Evolutionary conservation across 208 protist species (phyloP).

Genomic region (Zelonia costaricensis): DNA sequence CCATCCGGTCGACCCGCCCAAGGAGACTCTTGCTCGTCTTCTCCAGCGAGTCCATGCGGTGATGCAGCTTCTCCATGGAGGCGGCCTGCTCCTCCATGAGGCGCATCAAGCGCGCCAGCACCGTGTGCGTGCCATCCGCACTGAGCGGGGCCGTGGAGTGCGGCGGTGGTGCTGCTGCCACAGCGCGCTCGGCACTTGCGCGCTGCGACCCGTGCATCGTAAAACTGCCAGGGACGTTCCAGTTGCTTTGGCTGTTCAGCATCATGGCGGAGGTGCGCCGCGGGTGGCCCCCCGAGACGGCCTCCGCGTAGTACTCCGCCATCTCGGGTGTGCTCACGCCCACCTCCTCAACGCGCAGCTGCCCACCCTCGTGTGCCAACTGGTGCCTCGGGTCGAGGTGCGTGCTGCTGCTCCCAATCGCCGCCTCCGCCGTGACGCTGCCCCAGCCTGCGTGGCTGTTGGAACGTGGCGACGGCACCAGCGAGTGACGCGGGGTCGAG

Average conservation of each 20-base stretch:
- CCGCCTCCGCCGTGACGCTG: not conserved
- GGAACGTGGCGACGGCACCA: not conserved
- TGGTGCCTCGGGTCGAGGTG: not conserved
- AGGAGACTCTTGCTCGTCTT: conserved; percentile 15
- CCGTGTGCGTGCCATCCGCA: not conserved
- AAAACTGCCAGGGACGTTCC: too few relatives aligned
- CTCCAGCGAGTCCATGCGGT: conserved; percentile 23
- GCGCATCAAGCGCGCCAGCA: conserved; percentile 15
- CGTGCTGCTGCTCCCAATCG: not conserved
- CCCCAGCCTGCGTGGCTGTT: conserved; percentile 2
- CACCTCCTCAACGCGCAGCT: conserved; percentile 12
- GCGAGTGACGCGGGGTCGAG: conserved; percentile 18
- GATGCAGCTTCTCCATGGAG: conserved; percentile 17
- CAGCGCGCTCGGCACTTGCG: not conserved
- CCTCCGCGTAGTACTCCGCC: conserved; percentile 39
- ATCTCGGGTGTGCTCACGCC: conserved; percentile 43
- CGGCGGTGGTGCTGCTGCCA: too few relatives aligned
- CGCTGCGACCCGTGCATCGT: too few relatives aligned
- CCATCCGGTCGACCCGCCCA: conserved; percentile 14
- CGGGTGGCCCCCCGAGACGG: not conserved
- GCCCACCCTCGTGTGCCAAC: not conserved
- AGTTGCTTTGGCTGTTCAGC: not conserved
- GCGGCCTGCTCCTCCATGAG: conserved; percentile 27
- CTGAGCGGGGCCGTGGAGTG: not conserved
- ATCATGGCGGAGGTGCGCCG: not conserved